Evolutionary conservation across 805 yeast species (phyloP), one percentile per base, ranked within the genome.

Genomic region (Wickerhamomyces canadensis): DNA sequence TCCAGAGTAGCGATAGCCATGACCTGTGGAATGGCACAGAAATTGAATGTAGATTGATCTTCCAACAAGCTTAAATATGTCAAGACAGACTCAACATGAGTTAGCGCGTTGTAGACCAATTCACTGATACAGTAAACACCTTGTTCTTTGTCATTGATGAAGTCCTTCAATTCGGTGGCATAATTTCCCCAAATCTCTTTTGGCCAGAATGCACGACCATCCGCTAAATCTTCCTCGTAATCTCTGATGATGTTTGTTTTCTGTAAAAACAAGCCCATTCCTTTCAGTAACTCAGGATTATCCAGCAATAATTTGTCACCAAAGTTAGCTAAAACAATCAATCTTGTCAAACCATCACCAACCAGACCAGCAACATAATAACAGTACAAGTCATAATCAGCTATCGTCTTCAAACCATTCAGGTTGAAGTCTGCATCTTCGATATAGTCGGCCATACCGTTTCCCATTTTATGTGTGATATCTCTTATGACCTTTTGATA

Each of bases 1-100:
- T 91, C 87, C 50, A 93, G 71, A 1, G 98, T 87, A 13, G 98
- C 97, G 59, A 93, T 84, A 26, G 98, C 96, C 98, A 93, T 93
- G 15, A 91, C 97, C 65, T 93, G 99, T 15, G 99, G 99, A 56
- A 93, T 93, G 10, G 97, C 86, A 67, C 97, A 89, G 68, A 93
- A 93, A 51, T 80, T 83, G 68, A 87, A 93, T 34, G 81, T 65
- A 1, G 95, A 77, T 42, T 82, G 84, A 57, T 93, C 98, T 41
- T 74, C 73, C 34, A 93, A 74, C 43, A 79, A 68, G 14, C 91
- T 74, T 39, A 93, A 69, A 58, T 84, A 93, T 35, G 73, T 72
- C 50, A 93, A 70, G 22, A 79, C 83, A 53, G 86, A 93, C 36
- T 74, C 74, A 27, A 76, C 88, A 54, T 91, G 97, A 21, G 65